These are phyloP conservation scores for Neospermospora avenae DNA, from an alignment of 2,329 filamentous ascomycete genomes.

Conservation along the genomic window DNA sequence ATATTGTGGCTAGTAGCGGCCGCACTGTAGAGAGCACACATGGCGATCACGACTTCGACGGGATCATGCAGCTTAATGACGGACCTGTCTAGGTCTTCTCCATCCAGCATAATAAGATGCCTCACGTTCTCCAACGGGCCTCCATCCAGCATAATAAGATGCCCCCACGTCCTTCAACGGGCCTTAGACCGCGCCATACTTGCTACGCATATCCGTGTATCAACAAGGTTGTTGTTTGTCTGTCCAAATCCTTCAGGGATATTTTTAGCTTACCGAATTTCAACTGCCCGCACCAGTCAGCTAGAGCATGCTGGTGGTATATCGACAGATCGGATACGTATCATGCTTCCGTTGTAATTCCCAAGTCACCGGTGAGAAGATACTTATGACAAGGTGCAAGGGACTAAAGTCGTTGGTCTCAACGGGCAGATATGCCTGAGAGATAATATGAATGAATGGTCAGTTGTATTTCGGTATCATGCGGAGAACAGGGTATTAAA, in stretches of 20 bases:
- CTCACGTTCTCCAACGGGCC: not conserved
- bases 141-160: no score
- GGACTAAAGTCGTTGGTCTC: not conserved
- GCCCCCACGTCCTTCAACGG: not conserved
- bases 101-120: no score
- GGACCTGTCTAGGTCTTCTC: not conserved
- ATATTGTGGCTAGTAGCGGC: not conserved
- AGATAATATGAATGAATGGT: not conserved
- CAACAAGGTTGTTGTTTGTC: not conserved
- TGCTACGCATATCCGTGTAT: not conserved
- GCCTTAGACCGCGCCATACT: not conserved
- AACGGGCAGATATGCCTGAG: not conserved
- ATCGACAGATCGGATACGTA: not conserved
- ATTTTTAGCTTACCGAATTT: not conserved
- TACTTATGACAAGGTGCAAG: not conserved
- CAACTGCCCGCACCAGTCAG: not conserved
- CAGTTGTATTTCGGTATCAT: not conserved
- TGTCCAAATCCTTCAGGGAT: not conserved
- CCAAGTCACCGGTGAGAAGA: not conserved
- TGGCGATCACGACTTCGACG: not conserved
- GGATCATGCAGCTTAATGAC: not conserved
- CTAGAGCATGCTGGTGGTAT: not conserved
- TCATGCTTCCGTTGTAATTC: not conserved
- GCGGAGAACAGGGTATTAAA: not conserved
- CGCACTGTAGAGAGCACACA: not conserved